phyloP scores from a whole-genome alignment of 495 filamentous ascomycete species.

The Aspergillus leporis region DNA sequence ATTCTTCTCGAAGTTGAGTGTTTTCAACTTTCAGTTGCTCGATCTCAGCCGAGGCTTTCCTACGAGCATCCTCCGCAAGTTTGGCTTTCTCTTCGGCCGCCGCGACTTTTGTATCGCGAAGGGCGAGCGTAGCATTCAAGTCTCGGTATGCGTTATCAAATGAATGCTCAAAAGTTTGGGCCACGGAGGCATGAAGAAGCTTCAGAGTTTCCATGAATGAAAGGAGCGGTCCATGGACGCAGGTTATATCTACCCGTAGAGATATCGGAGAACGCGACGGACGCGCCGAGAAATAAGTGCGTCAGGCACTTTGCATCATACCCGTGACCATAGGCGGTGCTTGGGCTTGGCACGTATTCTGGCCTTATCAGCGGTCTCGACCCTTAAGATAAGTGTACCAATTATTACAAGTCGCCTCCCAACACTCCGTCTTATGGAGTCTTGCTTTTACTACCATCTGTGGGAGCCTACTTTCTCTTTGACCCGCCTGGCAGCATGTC shows the following conservation, averaged over 20 bases:
- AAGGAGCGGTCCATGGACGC: background rate
- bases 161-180: conserved; percentile 29
- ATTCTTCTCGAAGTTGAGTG: conserved; percentile 24
- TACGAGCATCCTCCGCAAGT: conserved; percentile 24
- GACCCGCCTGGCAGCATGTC: conserved; percentile 39
- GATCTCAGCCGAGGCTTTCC: conserved; percentile 20
- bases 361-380: too few relatives aligned
- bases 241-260: background rate
- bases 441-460: background rate
- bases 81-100: conserved; percentile 25
- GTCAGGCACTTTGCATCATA: background rate
- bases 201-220: conserved; percentile 40
- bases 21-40: conserved; percentile 30
- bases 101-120: conserved; percentile 22
- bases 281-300: background rate
- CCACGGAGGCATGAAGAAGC: conserved; percentile 35
- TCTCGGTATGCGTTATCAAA: conserved; percentile 35
- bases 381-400: too few relatives aligned
- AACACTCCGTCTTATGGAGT: background rate
- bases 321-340: background rate
- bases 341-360: background rate
- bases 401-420: background rate
- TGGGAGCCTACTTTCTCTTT: background rate
- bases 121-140: conserved; percentile 27
- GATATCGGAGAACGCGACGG: background rate